Evolutionary conservation across 2,329 filamentous ascomycete genomes (phyloP).

Genomic region (Colletotrichum sojae): DNA sequence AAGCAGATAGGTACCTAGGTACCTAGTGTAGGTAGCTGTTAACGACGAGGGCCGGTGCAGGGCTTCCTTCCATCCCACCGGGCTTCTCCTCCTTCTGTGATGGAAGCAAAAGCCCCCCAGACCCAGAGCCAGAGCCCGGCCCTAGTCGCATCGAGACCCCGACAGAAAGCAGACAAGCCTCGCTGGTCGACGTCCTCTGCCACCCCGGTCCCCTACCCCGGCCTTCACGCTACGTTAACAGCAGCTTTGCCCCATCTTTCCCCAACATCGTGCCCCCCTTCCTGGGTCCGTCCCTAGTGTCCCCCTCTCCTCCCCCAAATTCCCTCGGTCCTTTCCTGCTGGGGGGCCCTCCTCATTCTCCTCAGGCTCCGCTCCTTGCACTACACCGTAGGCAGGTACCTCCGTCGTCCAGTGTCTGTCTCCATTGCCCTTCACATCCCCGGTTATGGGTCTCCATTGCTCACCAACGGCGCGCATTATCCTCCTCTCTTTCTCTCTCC

Average conservation of each 20-base stretch:
- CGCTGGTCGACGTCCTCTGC: neutral
- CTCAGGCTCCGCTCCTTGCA: constrained; percentile 16
- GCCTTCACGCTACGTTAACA: constrained; percentile 34
- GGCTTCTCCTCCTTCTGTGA: too few relatives aligned
- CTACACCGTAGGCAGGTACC: too few relatives aligned
- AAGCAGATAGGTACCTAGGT: neutral
- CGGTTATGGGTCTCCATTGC: too few relatives aligned
- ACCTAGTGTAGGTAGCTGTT: too few relatives aligned
- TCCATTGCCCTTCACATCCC: too few relatives aligned
- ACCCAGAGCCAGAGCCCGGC: constrained; percentile 18
- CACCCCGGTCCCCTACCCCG: constrained; percentile 19
- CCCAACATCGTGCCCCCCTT: constrained; percentile 36
- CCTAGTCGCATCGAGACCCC: constrained; percentile 32
- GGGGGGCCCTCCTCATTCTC: constrained; percentile 31
- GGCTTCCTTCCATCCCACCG: constrained; percentile 14
- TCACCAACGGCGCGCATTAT: too few relatives aligned
- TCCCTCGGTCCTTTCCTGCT: constrained; percentile 28
- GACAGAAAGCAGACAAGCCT: constrained; percentile 36
- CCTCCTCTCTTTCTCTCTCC: too few relatives aligned
- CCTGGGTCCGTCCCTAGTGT: neutral
- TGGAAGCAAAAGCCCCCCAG: neutral
- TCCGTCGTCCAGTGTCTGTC: neutral
- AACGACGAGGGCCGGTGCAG: neutral
- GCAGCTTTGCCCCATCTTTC: constrained; percentile 39
- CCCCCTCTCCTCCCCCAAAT: neutral